Base-by-base conservation (phyloP, 2,329 filamentous ascomycete species). In the Penicillium corylophilum region DNA sequence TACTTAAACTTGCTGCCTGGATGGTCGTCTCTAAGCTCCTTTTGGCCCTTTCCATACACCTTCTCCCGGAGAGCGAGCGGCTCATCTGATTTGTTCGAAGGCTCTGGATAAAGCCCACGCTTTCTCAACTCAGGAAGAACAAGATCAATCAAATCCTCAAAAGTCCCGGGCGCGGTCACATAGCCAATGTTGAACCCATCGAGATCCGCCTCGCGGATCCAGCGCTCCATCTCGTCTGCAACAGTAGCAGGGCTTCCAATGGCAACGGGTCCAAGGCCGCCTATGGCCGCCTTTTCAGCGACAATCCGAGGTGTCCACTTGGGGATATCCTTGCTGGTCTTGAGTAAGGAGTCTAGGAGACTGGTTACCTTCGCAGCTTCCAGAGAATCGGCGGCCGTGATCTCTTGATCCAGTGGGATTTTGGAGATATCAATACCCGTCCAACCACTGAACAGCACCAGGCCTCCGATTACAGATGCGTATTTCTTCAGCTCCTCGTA, bases 11-110 rank as follows among this genome's bases (percentile, higher is more conserved):
- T 67, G 44, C 77, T 81, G 1, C 83, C 85, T 0, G 73, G 62
- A 65, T 87, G 85, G 65, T 87, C 84, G 55, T 72, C 72, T 33
- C 83, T 73, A 52, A 87, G 62, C 13, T 76, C 72, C 5, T 68
- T 75, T 64, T 86, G 83, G 0, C 84, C 84, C 54, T 73, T 74
- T 0, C 83, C 83, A 64, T 85, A 86, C 0, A 86, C 71, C 68
- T 81, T 86, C 68, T 87, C 84, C 16, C 83, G 71, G 0, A 78
- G 77, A 2, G 80, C 83, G 23, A 79, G 48, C 16, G 54, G 48
- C 43, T 64, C 60, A 12, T 57, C 60, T 7, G 50, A 61, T 2
- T 43, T 20, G 15, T 41, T 39, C n/a, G 63, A 59, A 15, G 73
- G 70, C 24, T 74, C 71, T 4, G 71, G 65, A 50, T 76, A 76